Percentiles rank a stretch among this genome's conserved stretches.
These are phyloP conservation scores for Aspergillus piperis DNA, from an alignment of 2,329 filamentous ascomycete species.

Conservation along the genomic window DNA sequence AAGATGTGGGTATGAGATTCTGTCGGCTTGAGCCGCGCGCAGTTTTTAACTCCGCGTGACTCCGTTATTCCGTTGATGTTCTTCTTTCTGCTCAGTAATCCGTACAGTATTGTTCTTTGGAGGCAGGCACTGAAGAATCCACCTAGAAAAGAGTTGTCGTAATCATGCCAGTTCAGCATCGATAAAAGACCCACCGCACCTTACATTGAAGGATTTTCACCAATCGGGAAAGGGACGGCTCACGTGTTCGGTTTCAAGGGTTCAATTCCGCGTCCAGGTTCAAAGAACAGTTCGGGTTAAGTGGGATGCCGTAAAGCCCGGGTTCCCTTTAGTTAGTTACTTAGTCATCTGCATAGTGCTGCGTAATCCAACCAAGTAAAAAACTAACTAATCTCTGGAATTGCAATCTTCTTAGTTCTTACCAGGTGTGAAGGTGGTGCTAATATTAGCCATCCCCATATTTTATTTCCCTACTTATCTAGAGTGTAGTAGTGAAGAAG, in stretches of 20 bases:
- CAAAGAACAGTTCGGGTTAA: too few species aligned
- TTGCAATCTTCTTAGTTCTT: neutral
- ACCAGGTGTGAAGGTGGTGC: neutral
- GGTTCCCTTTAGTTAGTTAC: too few species aligned
- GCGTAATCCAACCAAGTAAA: neutral
- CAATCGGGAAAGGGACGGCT: neutral
- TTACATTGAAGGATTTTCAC: neutral
- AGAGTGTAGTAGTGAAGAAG: too few species aligned
- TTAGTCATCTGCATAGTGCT: neutral
- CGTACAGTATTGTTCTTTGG: neutral
- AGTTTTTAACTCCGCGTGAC: too few species aligned
- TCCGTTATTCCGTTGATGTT: neutral
- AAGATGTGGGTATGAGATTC: neutral
- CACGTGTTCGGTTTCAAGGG: too few species aligned
- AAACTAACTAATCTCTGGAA: neutral
- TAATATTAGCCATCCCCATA: neutral
- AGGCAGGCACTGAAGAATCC: too few species aligned
- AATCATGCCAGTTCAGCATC: neutral
- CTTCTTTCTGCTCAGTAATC: neutral
- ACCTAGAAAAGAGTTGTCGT: neutral
- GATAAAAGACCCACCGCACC: neutral
- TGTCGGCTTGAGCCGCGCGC: neutral
- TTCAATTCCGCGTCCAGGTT: too few species aligned
- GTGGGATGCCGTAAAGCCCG: too few species aligned
- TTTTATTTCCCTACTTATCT: neutral